phyloP scores from a whole-genome alignment of 352 stramenopile species.

The Globisporangium orthogonon region DNA sequence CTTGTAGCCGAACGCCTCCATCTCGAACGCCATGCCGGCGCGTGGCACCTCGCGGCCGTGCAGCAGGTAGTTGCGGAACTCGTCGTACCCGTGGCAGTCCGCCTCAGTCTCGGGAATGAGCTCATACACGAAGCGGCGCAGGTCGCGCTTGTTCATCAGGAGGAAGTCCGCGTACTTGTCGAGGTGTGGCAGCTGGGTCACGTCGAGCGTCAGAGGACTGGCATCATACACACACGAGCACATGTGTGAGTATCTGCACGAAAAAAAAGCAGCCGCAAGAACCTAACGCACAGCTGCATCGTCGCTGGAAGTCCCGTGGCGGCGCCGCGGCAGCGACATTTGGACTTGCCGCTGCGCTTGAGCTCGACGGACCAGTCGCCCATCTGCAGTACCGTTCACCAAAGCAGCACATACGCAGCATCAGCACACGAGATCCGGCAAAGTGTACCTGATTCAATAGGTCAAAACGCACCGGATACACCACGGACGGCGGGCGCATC shows the following conservation, averaged over 20 bases:
- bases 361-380: conserved; percentile 43
- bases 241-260: not conserved
- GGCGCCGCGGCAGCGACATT: conserved; percentile 40
- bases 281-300: conserved; percentile 13
- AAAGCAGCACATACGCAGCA: not conserved
- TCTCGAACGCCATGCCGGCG: conserved; percentile 46
- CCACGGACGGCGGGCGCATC: conserved; percentile 6
- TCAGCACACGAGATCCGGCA: not conserved
- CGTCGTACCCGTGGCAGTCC: conserved; percentile 48
- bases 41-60: conserved; percentile 39
- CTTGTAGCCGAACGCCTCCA: conserved; percentile 63
- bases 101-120: conserved; percentile 45
- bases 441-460: not conserved
- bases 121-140: conserved; percentile 61
- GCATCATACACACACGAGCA: conserved; percentile 8
- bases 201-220: conserved; percentile 56
- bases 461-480: conserved; percentile 9
- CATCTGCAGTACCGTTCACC: conserved; percentile 6
- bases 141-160: conserved; percentile 42
- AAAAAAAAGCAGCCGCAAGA: not conserved
- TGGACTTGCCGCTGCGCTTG: conserved; percentile 35
- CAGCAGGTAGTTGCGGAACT: conserved; percentile 60
- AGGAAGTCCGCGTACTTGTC: conserved; percentile 58
- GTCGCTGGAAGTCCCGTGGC: conserved; percentile 17
- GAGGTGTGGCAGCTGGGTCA: conserved; percentile 56